Base-by-base conservation (phyloP, 257 asterid genomes). In the Capsicum chinense region DNA sequence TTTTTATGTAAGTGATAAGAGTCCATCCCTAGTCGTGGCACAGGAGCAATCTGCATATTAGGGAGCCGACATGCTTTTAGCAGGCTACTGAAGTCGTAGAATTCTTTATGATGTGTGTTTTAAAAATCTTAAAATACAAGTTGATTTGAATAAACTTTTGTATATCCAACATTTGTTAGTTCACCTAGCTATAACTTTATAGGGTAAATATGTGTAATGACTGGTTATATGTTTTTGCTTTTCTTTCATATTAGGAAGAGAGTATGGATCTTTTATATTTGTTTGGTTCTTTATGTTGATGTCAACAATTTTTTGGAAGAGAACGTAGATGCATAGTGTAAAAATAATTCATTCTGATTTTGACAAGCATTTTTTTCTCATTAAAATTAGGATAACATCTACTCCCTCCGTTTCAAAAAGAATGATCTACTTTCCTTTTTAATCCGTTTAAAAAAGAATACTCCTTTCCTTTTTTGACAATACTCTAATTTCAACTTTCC, bases 221-320 rank as follows among this genome's bases (percentile, higher is more conserved):
- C 54, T 37, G 54, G 78, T 54, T 78, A 54, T 78, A 52, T 76
- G 33, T 78, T 56, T 78, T 54, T 78, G 64, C 48, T 54, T 78
- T 54, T 33, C 82, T 78, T 78, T 54, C 10, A 78, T 26, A 48
- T 48, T 71, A 78, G 66, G 82, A 78, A 15, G 66, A 54, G 5
- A 78, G 35, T 54, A 19, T 78, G 64, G 44, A 78, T 78, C 33
- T 52, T 54, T 52, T 69, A 54, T 26, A 5, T 54, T 54, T 16
- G 14, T 76, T 78, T 78, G 66, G 82, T 54, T 78, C 64, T 8
- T 54, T 54, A 78, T 50, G 14, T 14, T 54, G 82, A 78, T 54
- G 82, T 76, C 50, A 54, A 14, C 50, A 54, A 14, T 5, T 33
- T 26, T 0, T 48, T 21, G 54, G 82, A 78, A 9, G 33, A 15